phyloP scores from a whole-genome alignment of 1,284 basidiomycete genomes.

The Irpex sp. region DNA sequence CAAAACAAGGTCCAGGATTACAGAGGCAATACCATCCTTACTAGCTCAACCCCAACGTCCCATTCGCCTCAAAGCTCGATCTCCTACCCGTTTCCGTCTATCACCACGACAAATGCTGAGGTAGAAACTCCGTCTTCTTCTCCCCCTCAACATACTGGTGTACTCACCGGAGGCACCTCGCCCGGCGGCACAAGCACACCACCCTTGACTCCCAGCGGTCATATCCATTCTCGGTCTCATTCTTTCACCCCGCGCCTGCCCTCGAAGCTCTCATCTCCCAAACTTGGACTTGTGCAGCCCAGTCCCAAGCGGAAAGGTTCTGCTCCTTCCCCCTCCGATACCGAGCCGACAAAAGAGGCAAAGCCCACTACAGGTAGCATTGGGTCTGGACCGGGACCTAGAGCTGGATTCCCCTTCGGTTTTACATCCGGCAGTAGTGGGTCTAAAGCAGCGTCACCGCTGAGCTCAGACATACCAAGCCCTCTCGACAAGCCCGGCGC shows the following conservation, averaged over 20 bases:
- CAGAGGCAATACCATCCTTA: slow-evolving; percentile 41
- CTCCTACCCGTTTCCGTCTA: slow-evolving; percentile 44
- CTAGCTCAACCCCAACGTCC: slow-evolving; percentile 25
- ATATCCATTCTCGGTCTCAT: slow-evolving; percentile 57
- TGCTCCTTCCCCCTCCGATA: slow-evolving; percentile 37
- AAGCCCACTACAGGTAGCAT: slow-evolving; percentile 9
- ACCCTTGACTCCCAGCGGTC: slow-evolving; percentile 24
- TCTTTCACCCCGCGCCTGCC: slow-evolving; percentile 69
- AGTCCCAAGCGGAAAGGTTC: slow-evolving; percentile 50
- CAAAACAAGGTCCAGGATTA: slow-evolving; percentile 63
- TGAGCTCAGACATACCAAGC: slow-evolving; percentile 14
- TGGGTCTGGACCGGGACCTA: slow-evolving; percentile 19
- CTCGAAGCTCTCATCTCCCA: slow-evolving; percentile 57
- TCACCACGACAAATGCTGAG: slow-evolving; percentile 21
- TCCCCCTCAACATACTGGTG: slow-evolving; percentile 30
- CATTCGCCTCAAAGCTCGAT: slow-evolving; percentile 26
- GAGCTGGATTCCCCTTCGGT: slow-evolving; percentile 32
- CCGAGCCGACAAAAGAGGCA: slow-evolving; percentile 22
- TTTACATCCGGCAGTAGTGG: slow-evolving; percentile 19
- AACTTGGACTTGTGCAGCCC: slow-evolving; percentile 36
- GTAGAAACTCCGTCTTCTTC: slow-evolving; percentile 27
- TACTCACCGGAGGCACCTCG: slow-evolving; percentile 21
- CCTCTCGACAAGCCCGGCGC: slow-evolving; percentile 20
- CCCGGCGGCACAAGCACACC: slow-evolving; percentile 18
- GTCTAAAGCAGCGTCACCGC: slow-evolving; percentile 11